Conservation (phyloP, 2,329 filamentous ascomycete genomes). For the Cephalotrichum gorgonifer region DNA sequence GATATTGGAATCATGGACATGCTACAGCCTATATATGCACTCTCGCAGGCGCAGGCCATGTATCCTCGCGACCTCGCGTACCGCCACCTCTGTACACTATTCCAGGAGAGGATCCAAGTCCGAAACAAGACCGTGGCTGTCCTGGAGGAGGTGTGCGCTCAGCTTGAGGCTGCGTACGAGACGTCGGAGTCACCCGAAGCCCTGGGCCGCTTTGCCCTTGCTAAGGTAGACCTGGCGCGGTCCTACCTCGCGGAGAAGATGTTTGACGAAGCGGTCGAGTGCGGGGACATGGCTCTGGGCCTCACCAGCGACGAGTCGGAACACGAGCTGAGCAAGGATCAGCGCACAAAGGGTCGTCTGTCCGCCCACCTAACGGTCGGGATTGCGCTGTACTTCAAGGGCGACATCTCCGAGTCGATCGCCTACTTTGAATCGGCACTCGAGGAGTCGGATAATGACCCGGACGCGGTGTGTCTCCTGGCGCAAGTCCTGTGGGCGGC, state of each 20-base stretch:
- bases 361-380: slow-evolving; percentile 82
- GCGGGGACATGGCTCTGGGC: slow-evolving; percentile 70
- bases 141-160: slow-evolving; percentile 56
- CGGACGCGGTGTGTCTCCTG: slow-evolving; percentile 78
- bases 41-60: slow-evolving; percentile 69
- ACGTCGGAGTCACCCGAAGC: slow-evolving; percentile 64
- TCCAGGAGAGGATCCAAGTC: slow-evolving; percentile 72
- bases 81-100: slow-evolving; percentile 68
- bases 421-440: slow-evolving; percentile 72
- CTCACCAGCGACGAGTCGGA: slow-evolving; percentile 64
- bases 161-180: slow-evolving; percentile 75
- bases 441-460: slow-evolving; percentile 62
- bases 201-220: slow-evolving; percentile 68
- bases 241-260: slow-evolving; percentile 60
- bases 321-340: slow-evolving; percentile 52
- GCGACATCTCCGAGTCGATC: slow-evolving; percentile 58
- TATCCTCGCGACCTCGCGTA: slow-evolving; percentile 60
- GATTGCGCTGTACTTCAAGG: slow-evolving; percentile 65
- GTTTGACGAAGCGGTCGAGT: slow-evolving; percentile 62
- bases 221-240: slow-evolving; percentile 80
- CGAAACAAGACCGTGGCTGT: slow-evolving; percentile 50
- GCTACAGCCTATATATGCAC: slow-evolving; percentile 79
- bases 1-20: slow-evolving; percentile 48
- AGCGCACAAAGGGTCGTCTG: slow-evolving; percentile 61
- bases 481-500: slow-evolving; percentile 92